Percentiles rank a stretch among this genome's conserved stretches.
Conservation (phyloP, 2,329 filamentous ascomycete species). For the Pyricularia grisea region DNA sequence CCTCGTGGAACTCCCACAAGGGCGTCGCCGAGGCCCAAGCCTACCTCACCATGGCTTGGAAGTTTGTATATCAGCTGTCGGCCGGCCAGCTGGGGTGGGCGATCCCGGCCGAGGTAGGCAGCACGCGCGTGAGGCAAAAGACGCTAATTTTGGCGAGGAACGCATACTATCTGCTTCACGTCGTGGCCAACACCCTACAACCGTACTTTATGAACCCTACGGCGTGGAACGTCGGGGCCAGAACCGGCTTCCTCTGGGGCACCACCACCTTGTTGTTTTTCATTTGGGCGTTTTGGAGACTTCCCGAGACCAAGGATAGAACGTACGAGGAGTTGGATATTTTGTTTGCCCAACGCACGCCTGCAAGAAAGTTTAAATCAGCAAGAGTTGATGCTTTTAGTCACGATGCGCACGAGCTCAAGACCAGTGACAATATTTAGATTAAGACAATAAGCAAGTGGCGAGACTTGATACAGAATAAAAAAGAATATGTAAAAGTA, state of each 20-base stretch:
- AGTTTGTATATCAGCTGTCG: constrained; percentile 22
- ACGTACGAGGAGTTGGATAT: constrained; percentile 42
- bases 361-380: no score
- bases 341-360: neutral
- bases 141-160: constrained; percentile 20
- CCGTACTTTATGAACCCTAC: constrained; percentile 28
- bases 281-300: constrained; percentile 5
- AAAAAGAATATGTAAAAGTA: no score
- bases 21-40: constrained; percentile 19
- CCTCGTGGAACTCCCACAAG: neutral
- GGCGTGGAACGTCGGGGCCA: constrained; percentile 21
- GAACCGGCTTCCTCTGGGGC: constrained; percentile 3
- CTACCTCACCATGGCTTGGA: constrained; percentile 48
- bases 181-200: constrained; percentile 16
- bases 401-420: no score
- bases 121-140: constrained; percentile 23
- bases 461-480: no score
- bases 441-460: no score
- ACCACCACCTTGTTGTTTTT: constrained; percentile 7
- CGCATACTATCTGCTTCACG: constrained; percentile 17
- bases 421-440: no score
- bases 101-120: constrained; percentile 24
- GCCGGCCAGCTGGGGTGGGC: constrained; percentile 26
- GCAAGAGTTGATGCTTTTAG: no score
- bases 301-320: constrained; percentile 31